phyloP scores from a whole-genome alignment of 768 basidiomycete genomes.

The Pholiota microspora region DNA sequence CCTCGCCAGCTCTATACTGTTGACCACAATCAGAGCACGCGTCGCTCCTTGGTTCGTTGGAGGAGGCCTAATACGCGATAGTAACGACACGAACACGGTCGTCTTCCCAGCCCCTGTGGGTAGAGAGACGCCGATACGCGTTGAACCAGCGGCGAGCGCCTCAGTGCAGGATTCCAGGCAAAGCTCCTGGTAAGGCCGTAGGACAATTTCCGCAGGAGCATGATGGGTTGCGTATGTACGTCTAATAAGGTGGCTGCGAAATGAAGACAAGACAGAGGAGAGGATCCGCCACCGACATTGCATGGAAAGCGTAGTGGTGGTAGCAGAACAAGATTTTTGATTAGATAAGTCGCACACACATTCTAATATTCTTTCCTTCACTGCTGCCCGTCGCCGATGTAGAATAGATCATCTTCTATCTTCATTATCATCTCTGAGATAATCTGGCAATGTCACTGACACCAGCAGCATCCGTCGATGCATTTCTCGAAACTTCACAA shows the following conservation, averaged over 20 bases:
- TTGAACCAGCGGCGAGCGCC: conserved; percentile 63
- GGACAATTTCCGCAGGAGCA: conserved; percentile 23
- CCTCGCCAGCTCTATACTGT: conserved; percentile 83
- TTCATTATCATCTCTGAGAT: no score
- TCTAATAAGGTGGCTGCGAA: background rate
- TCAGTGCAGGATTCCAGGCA: conserved; percentile 76
- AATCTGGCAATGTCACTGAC: conserved; percentile 15
- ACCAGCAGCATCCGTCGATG: conserved; percentile 41
- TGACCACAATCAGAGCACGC: conserved; percentile 80
- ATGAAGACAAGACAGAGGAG: conserved; percentile 1
- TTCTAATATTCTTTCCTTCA: background rate
- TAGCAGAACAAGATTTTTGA: background rate
- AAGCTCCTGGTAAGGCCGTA: conserved; percentile 87
- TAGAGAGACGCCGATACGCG: conserved; percentile 79
- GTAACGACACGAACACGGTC: conserved; percentile 83
- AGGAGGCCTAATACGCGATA: conserved; percentile 59
- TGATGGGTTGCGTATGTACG: conserved; percentile 15
- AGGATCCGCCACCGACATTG: conserved; percentile 13
- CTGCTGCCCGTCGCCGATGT: no score
- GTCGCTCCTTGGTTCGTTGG: conserved; percentile 40
- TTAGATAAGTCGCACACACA: background rate
- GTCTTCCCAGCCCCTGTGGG: conserved; percentile 91
- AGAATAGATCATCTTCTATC: no score
- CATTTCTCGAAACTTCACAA: conserved; percentile 37
- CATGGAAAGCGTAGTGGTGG: conserved; percentile 12